A percentile compares a stretch with the other conserved stretches of the same genome.
phyloP scores from a whole-genome alignment of 1,284 basidiomycete species.

The Cryptococcus sp. region DNA sequence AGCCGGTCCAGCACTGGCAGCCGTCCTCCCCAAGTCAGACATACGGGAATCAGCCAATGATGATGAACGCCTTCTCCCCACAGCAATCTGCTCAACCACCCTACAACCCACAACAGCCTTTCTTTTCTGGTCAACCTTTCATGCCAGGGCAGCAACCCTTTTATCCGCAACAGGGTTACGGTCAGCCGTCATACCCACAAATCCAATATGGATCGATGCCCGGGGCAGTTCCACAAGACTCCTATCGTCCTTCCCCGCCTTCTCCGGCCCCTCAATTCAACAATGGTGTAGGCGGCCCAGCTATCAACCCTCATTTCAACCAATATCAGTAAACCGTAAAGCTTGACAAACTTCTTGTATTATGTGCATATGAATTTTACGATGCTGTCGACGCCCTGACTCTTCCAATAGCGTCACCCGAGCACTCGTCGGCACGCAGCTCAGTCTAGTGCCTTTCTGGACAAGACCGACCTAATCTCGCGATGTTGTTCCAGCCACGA shows the following conservation, averaged over 20 bases:
- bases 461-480: slow-evolving; percentile 75
- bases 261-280: slow-evolving; percentile 1
- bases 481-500: slow-evolving; percentile 74
- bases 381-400: background rate
- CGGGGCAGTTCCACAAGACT: background rate
- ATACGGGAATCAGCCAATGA: too few species aligned
- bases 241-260: slow-evolving; percentile 6
- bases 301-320: slow-evolving; percentile 45
- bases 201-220: background rate
- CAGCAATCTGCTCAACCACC: background rate
- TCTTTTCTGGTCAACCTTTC: background rate
- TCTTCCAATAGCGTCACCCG: background rate
- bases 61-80: background rate
- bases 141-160: background rate
- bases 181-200: background rate
- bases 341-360: background rate
- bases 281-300: slow-evolving; percentile 12
- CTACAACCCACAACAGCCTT: background rate
- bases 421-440: background rate
- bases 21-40: background rate
- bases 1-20: slow-evolving; percentile 4
- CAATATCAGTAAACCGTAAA: background rate
- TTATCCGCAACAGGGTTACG: background rate
- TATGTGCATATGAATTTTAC: background rate
- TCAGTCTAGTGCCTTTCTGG: slow-evolving; percentile 66